Evolutionary conservation across 306 rosid genomes (phyloP).

Genomic region (Prunus persica): DNA sequence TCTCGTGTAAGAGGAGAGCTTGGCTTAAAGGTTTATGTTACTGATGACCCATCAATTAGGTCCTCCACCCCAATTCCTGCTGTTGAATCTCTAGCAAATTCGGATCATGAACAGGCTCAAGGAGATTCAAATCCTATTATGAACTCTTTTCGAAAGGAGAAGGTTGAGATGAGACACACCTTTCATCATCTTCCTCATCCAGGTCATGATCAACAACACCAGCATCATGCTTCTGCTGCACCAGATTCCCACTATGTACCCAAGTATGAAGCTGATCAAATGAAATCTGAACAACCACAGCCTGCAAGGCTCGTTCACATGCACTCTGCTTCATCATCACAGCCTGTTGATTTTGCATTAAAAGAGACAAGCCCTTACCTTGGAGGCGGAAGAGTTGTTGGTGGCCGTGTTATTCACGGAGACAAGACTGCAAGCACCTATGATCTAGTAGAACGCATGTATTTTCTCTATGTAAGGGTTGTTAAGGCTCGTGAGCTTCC

Average conservation of each 20-base stretch:
- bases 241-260: slow-evolving; percentile 45
- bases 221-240: slow-evolving; percentile 36
- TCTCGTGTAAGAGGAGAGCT: slow-evolving; percentile 84
- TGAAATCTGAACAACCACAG: slow-evolving; percentile 46
- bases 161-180: slow-evolving; percentile 45
- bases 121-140: slow-evolving; percentile 16
- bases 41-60: slow-evolving; percentile 52
- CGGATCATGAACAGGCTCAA: slow-evolving; percentile 29
- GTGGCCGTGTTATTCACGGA: slow-evolving; percentile 65
- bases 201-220: slow-evolving; percentile 30
- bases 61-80: slow-evolving; percentile 44
- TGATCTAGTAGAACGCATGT: slow-evolving; percentile 90
- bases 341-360: slow-evolving; percentile 73
- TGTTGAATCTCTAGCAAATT: slow-evolving; percentile 33
- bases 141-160: slow-evolving; percentile 25
- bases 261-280: slow-evolving; percentile 54
- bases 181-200: slow-evolving; percentile 71
- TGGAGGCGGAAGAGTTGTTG: slow-evolving; percentile 89
- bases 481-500: slow-evolving; percentile 90
- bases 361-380: slow-evolving; percentile 94
- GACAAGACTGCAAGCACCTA: slow-evolving; percentile 80
- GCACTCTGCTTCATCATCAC: slow-evolving; percentile 54
- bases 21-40: slow-evolving; percentile 67
- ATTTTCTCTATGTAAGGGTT: slow-evolving; percentile 78
- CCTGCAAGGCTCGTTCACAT: slow-evolving; percentile 57